These are phyloP conservation scores for Daedaleopsis nitida DNA, from an alignment of 768 basidiomycete species.

Conservation along the genomic window DNA sequence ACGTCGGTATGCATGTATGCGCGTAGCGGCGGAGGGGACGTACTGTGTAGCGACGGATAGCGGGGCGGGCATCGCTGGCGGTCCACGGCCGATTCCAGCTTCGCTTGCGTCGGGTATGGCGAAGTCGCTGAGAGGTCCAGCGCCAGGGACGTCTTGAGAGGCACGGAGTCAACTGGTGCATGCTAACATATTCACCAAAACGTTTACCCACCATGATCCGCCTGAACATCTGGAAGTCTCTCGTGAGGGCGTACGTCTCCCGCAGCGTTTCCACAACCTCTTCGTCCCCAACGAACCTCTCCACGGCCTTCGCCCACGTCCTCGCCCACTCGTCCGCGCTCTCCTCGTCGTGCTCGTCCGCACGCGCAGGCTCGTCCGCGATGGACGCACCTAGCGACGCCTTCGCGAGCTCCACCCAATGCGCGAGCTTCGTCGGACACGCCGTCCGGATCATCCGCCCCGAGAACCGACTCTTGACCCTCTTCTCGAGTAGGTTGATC, in stretches of 20 bases:
- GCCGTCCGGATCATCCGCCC: conserved; percentile 83
- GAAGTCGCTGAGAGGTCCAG: conserved; percentile 48
- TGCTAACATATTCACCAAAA: background rate
- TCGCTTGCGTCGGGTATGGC: conserved; percentile 54
- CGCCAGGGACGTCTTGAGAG: conserved; percentile 2
- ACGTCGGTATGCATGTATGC: background rate
- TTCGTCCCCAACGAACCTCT: conserved; percentile 55
- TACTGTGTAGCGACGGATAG: conserved; percentile 58
- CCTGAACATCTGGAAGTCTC: conserved; percentile 58
- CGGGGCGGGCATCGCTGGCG: conserved; percentile 58
- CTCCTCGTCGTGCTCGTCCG: conserved; percentile 21
- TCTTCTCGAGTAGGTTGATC: conserved; percentile 87
- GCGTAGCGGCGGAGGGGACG: conserved; percentile 19
- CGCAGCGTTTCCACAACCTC: conserved; percentile 47
- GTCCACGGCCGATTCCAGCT: conserved; percentile 43
- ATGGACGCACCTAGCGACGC: conserved; percentile 42
- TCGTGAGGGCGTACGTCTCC: conserved; percentile 63
- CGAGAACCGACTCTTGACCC: conserved; percentile 97
- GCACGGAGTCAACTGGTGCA: background rate
- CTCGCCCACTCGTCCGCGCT: conserved; percentile 56
- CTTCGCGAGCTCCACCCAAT: conserved; percentile 54
- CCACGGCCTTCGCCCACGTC: conserved; percentile 60
- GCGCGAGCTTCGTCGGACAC: conserved; percentile 51
- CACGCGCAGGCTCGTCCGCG: background rate
- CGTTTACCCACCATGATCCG: conserved; percentile 58